Base-by-base conservation (phyloP, 768 basidiomycete species). In the Leccinum sublutescens region DNA sequence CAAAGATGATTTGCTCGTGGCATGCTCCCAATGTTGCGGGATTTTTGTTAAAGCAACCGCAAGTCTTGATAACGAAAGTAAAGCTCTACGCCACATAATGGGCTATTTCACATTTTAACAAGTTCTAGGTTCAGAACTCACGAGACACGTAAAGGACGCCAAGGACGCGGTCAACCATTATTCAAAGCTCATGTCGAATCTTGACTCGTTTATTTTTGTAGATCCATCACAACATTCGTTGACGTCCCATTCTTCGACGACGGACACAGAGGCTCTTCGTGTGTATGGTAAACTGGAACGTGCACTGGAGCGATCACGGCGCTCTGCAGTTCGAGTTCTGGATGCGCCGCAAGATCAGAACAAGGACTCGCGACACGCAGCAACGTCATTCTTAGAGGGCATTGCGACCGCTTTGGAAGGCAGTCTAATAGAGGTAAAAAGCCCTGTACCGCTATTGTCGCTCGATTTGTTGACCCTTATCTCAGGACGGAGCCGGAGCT, bases 261-360 rank as follows among this genome's bases (percentile, higher is more conserved):
- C 19, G 5, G 56, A 66, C 61, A 11, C 45, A 68, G 62, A 70
- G 21, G 54, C 64, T 15, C 31, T 65, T 52, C 78, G 80, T 2
- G 72, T 77, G 34, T 73, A 73, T 19, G 78, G 75, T 21, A 90
- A 88, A 68, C 72, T 87, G 14, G 81, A 83, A 53, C 80, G 87
- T 25, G 82, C 85, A 0, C 61, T 90, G 11, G 88, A 89, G 67
- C 76, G 83, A 53, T 64, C 85, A 17, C 77, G 87, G 19, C 78
- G 85, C 54, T 72, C 75, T n/a, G 75, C 76, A 12, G 64, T 83
- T 38, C 82, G 80, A 50, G 62, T 78, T 19, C 55, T 88, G 17
- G 86, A 87, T 43, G 62, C 57, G 14, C 52, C 56, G 3, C 62
- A 56, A 54, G 34, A 45, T 40, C 59, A 62, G 49, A 55, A 52